Conservation (phyloP, 2,329 filamentous ascomycete species). For the Bisporella sp. region DNA sequence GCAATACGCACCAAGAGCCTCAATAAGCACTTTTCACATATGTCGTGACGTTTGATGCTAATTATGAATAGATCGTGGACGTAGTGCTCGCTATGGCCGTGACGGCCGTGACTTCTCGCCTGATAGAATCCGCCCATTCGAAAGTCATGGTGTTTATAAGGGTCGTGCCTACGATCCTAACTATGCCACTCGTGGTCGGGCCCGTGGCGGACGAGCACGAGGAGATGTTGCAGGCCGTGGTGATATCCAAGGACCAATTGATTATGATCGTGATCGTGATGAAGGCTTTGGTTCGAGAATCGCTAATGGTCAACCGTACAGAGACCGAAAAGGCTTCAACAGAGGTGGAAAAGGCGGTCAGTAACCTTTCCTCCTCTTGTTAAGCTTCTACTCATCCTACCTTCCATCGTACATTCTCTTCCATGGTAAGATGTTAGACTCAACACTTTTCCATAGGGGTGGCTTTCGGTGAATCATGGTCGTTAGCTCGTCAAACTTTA, state of each 20-base stretch:
- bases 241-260: slow-evolving; percentile 6
- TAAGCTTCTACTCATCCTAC: neutral
- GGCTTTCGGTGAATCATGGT: too few species aligned
- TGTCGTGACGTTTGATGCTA: slow-evolving; percentile 8
- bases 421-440: too few species aligned
- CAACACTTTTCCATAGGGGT: too few species aligned
- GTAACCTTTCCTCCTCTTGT: slow-evolving; percentile 16
- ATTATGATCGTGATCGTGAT: slow-evolving; percentile 11
- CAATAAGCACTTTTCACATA: too few species aligned
- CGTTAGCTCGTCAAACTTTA: too few species aligned
- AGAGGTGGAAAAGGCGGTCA: slow-evolving; percentile 27
- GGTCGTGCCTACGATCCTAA: slow-evolving; percentile 24
- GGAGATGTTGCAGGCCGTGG: slow-evolving; percentile 17
- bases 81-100: slow-evolving; percentile 15
- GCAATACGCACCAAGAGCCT: too few species aligned
- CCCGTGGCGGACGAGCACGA: slow-evolving; percentile 20
- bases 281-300: slow-evolving; percentile 15
- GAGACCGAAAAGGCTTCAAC: slow-evolving; percentile 19
- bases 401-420: too few species aligned
- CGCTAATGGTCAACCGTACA: slow-evolving; percentile 19
- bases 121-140: slow-evolving; percentile 11
- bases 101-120: slow-evolving; percentile 3
- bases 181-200: slow-evolving; percentile 18
- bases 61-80: slow-evolving; percentile 14
- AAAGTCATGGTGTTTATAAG: slow-evolving; percentile 17